Evolutionary conservation across 495 filamentous ascomycete species (phyloP), one percentile per base, ranked within the genome.

Genomic region (Aspergillus homomorphus): DNA sequence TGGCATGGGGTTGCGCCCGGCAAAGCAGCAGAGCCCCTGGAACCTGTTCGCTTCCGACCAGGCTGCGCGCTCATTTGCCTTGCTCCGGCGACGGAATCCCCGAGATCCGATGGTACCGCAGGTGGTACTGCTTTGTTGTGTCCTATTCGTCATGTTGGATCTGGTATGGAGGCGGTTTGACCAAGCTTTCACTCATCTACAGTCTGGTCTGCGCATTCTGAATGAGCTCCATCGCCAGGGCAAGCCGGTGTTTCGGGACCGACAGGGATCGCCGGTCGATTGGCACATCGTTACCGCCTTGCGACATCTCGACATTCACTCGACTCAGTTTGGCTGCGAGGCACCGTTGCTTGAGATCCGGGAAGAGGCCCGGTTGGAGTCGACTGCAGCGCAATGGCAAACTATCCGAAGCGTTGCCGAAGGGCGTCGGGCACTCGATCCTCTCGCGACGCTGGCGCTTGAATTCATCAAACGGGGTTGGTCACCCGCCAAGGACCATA

Each of bases 291-390:
- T 50, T n/a, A 1, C 52, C n/a, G 20, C 26, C 41, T 52, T 52
- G 48, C 46, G 4, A 56, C 23, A 44, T 51, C 48, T 53, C 14
- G 48, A 52, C 46, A 33, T n/a, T 38, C 28, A 28, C 44, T 41
- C 26, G 54, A 49, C 20, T 10, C 45, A 49, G 21, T 38, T 38
- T 12, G 33, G 33, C 33, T 38, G 33, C 33, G 33, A 38, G 5
- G 33, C 33, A 12, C 33, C 33, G 33, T 38, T 38, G 4, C 33
- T 38, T 38, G 33, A 5, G 33, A 38, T 14, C 15, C 33, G 33
- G 6, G 33, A 38, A 38, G 33, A 38, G 33, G 33, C 33, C 10
- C 33, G 33, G 15, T 14, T 38, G 33, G 33, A 7, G 2, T 14
- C 33, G 12, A 38, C 33, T 12, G 33, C 33, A 38, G 33, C 33